phyloP scores from a whole-genome alignment of 768 basidiomycete species.

The Favolaschia claudopus region DNA sequence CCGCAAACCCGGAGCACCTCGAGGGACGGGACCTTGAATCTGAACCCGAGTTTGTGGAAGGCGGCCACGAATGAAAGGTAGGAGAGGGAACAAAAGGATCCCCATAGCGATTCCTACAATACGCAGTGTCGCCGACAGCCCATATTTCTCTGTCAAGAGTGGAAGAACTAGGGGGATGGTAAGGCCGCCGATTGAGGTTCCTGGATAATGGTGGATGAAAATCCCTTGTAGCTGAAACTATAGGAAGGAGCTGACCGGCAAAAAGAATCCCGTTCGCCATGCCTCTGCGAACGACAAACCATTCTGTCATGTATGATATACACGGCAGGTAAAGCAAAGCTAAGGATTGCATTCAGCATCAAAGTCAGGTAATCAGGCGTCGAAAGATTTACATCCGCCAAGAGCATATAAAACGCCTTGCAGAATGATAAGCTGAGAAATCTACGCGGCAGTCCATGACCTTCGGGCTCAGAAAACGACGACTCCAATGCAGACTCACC shows the following conservation, averaged over 20 bases:
- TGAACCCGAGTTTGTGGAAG: conserved; percentile 28
- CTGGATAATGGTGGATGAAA: conserved; percentile 9
- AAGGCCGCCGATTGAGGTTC: conserved; percentile 37
- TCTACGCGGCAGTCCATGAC: no score
- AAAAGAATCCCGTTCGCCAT: conserved; percentile 39
- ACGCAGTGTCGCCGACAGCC: conserved; percentile 31
- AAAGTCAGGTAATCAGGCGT: no score
- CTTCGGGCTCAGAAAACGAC: no score
- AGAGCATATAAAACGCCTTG: conserved; percentile 38
- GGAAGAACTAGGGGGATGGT: conserved; percentile 36
- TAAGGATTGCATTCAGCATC: no score
- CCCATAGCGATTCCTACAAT: conserved; percentile 32
- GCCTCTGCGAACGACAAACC: conserved; percentile 38
- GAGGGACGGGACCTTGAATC: conserved; percentile 29
- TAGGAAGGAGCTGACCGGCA: conserved; percentile 32
- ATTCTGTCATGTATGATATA: conserved; percentile 37
- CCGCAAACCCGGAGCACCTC: conserved; percentile 5
- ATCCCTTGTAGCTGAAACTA: no score
- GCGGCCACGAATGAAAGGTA: conserved; percentile 36
- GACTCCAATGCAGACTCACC: no score
- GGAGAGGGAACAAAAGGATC: conserved; percentile 29
- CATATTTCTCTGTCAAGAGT: conserved; percentile 31
- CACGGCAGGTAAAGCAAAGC: conserved; percentile 34
- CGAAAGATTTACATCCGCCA: conserved; percentile 30
- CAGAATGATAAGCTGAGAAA: conserved; percentile 28